phyloP scores from a whole-genome alignment of 352 stramenopile species.

The Globisporangium emineosum region DNA sequence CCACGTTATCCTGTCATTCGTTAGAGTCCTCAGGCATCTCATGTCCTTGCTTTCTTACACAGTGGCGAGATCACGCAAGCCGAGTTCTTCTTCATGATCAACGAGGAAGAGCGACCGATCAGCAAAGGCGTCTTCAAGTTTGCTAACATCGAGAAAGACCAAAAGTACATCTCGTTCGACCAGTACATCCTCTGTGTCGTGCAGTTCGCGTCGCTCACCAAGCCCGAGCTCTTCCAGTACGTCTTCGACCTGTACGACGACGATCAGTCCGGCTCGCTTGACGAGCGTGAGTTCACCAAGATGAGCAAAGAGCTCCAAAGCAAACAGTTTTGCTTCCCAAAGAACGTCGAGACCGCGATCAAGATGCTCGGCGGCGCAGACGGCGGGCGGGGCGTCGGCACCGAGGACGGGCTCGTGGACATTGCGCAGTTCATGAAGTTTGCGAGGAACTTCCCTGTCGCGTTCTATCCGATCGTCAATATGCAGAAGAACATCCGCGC shows the following conservation, averaged over 20 bases:
- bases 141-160: constrained; percentile 28
- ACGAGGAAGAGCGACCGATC: constrained; percentile 48
- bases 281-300: constrained; percentile 57
- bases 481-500: constrained; percentile 53
- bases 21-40: not conserved
- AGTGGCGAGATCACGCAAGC: constrained; percentile 71
- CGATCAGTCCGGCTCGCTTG: constrained; percentile 50
- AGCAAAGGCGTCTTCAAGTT: constrained; percentile 54
- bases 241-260: constrained; percentile 71
- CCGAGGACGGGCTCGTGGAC: constrained; percentile 42
- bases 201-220: constrained; percentile 56
- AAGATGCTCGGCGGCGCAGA: constrained; percentile 45
- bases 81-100: constrained; percentile 76
- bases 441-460: constrained; percentile 42
- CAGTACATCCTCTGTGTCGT: constrained; percentile 57
- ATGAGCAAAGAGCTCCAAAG: constrained; percentile 69
- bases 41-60: not conserved
- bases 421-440: constrained; percentile 53
- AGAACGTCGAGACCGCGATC: constrained; percentile 58
- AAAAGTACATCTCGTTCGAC: constrained; percentile 69
- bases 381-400: constrained; percentile 14
- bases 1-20: no score
- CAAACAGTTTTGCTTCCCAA: constrained; percentile 60
- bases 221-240: constrained; percentile 65
- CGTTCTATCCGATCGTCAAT: constrained; percentile 55